Evolutionary conservation across 768 basidiomycete genomes (phyloP).

Genomic region (Leccinum barrowsii): DNA sequence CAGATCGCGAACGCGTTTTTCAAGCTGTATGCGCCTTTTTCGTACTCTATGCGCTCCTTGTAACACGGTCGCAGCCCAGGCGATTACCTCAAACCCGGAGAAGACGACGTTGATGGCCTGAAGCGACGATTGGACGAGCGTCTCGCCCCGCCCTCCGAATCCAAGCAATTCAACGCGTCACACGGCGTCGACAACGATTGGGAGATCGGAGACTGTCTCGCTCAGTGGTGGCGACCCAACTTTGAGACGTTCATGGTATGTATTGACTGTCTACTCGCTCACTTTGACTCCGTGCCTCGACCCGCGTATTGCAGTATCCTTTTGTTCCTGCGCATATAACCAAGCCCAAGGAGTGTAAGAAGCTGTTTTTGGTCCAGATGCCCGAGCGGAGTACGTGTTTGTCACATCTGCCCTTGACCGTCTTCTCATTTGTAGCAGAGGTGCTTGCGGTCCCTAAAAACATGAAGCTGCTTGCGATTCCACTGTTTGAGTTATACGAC

Average conservation of each 20-base stretch:
- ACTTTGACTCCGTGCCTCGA: neutral
- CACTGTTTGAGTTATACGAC: constrained; percentile 95
- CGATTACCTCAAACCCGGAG: constrained; percentile 97
- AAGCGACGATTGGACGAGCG: constrained; percentile 87
- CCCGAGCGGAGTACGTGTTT: constrained; percentile 79
- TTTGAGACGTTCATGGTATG: constrained; percentile 98
- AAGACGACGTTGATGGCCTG: constrained; percentile 88
- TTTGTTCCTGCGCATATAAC: constrained; percentile 95
- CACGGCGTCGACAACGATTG: constrained; percentile 86
- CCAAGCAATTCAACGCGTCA: constrained; percentile 69
- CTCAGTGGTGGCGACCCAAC: constrained; percentile 98
- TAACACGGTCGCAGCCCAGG: constrained; percentile 61
- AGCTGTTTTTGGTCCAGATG: constrained; percentile 92
- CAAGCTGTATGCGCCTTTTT: constrained; percentile 71
- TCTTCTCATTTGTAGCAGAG: constrained; percentile 45
- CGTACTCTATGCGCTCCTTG: neutral
- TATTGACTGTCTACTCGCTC: constrained; percentile 12
- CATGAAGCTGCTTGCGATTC: constrained; percentile 97
- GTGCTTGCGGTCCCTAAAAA: constrained; percentile 96
- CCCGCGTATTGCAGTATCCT: constrained; percentile 60
- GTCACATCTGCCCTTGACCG: neutral
- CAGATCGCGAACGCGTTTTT: constrained; percentile 99
- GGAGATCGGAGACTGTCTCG: constrained; percentile 96
- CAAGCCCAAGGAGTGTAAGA: constrained; percentile 98
- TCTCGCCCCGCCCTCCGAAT: constrained; percentile 74